A percentile compares a stretch with the other conserved stretches of the same genome.
Conservation (phyloP, 208 protist species). For the Balamuthia mandrillaris region DNA sequence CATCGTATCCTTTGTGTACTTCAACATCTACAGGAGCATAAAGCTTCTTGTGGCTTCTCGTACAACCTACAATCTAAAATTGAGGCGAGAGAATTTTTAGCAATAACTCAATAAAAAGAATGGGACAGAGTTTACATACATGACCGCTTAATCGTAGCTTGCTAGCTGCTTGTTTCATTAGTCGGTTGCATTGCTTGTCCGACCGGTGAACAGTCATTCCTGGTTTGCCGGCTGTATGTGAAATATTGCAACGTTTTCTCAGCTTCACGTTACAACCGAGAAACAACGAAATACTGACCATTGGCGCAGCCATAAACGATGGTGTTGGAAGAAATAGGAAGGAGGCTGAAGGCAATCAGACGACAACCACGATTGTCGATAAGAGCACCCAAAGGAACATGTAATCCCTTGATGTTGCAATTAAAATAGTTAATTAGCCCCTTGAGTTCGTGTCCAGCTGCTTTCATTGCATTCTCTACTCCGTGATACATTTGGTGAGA, state of each 20-base stretch:
- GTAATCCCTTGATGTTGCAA: conserved; percentile 7
- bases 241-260: not conserved
- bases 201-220: not conserved
- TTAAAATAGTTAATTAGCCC: conserved; percentile 42
- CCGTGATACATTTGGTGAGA: not conserved
- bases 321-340: conserved; percentile 22
- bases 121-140: not conserved
- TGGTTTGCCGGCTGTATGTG: not conserved
- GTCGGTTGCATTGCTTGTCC: not conserved
- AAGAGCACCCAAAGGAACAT: conserved; percentile 27
- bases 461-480: conserved; percentile 22
- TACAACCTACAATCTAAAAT: not conserved
- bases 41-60: not conserved
- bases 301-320: conserved; percentile 35
- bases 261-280: not conserved
- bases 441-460: conserved; percentile 27
- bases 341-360: conserved; percentile 1
- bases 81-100: not conserved
- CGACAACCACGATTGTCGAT: conserved; percentile 39
- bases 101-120: too few species aligned
- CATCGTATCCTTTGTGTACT: not conserved
- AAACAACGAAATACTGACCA: not conserved
- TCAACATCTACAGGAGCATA: conserved; percentile 20
- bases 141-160: conserved; percentile 23
- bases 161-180: conserved; percentile 17